Percentiles rank a stretch among this genome's conserved stretches.
phyloP scores from a whole-genome alignment of 1,284 basidiomycete species.

The Papiliotrema nemorosa region DNA sequence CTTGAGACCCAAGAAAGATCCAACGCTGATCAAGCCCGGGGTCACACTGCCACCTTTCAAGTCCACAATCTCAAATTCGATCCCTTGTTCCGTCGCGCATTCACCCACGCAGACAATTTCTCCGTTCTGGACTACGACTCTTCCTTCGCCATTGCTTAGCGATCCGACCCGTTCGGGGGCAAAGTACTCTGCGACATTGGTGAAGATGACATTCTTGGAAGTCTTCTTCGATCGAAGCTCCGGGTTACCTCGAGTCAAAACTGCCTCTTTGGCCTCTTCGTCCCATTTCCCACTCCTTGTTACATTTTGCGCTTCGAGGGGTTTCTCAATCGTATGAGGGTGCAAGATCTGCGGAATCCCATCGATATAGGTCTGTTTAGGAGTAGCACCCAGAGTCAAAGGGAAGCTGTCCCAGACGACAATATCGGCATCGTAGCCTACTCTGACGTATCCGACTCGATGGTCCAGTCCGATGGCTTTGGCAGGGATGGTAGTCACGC shows the following conservation, averaged over 20 bases:
- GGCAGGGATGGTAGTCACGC: conserved; percentile 76
- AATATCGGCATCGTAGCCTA: conserved; percentile 61
- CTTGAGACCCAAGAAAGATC: conserved; percentile 47
- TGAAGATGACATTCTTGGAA: conserved; percentile 42
- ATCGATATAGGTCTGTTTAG: conserved; percentile 60
- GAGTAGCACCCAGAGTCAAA: conserved; percentile 61
- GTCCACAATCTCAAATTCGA: conserved; percentile 39
- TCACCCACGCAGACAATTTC: conserved; percentile 45
- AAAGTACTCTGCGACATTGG: conserved; percentile 40
- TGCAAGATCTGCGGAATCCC: conserved; percentile 52
- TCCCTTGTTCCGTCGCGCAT: conserved; percentile 16
- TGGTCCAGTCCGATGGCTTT: conserved; percentile 72
- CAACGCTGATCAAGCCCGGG: conserved; percentile 48
- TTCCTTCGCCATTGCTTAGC: neutral
- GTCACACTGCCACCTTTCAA: conserved; percentile 49
- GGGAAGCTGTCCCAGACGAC: conserved; percentile 88
- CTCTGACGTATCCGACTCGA: conserved; percentile 68
- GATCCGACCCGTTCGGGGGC: conserved; percentile 5
- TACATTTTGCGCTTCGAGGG: conserved; percentile 39
- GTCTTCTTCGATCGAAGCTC: conserved; percentile 35
- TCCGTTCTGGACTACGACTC: conserved; percentile 46
- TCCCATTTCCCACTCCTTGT: conserved; percentile 35
- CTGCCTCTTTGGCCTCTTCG: conserved; percentile 38
- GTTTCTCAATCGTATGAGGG: conserved; percentile 40
- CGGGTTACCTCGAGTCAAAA: conserved; percentile 44